Evolutionary conservation across 1,284 basidiomycete species (phyloP), one percentile per base, ranked within the genome.

Genomic region (Ustilago nuda): DNA sequence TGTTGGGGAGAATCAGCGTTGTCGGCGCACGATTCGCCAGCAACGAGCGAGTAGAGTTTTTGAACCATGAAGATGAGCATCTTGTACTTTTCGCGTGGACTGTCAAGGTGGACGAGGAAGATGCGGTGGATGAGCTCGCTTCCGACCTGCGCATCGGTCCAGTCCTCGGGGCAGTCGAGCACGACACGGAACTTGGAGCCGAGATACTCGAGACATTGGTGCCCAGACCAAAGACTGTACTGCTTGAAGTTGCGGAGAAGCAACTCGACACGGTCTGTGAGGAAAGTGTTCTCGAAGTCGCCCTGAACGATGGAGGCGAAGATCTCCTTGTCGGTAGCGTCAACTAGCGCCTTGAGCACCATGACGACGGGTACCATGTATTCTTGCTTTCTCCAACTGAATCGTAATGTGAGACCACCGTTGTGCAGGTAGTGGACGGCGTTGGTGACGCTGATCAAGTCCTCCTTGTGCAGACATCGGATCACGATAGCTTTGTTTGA

Each of bases 1-100:
- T 98, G 94, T 86, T 99, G 96, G 61, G 95, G 95, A 17, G 96
- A 99, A 89, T 99, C 97, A 13, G 97, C 95, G 84, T 99, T 99
- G 88, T 99, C 97, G 61, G 92, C 90, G 82, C 93, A 94, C 81
- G 94, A 96, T 58, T 93, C 91, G 61, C 92, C 92, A 17, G 94
- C 96, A 13, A 99, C 95, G 54, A 95, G 88, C 7, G 94, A 90
- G 84, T 95, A 99, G 27, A 99, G 89, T 88, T 99, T 99, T 79
- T 94, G 92, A 48, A 99, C 89, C 97, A 99, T 99, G 88, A 96
- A 98, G 56, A 94, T 94, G 66, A 99, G 90, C 91, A 98, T 92
- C 56, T 94, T 90, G 88, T 95, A 98, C 87, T 99, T 99, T 83
- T 99, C 96, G 54, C 94, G 89, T n/a, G 95, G 91, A 15, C 90